phyloP scores from a whole-genome alignment of 352 stramenopile genomes.

The Pythium diclinum region DNA sequence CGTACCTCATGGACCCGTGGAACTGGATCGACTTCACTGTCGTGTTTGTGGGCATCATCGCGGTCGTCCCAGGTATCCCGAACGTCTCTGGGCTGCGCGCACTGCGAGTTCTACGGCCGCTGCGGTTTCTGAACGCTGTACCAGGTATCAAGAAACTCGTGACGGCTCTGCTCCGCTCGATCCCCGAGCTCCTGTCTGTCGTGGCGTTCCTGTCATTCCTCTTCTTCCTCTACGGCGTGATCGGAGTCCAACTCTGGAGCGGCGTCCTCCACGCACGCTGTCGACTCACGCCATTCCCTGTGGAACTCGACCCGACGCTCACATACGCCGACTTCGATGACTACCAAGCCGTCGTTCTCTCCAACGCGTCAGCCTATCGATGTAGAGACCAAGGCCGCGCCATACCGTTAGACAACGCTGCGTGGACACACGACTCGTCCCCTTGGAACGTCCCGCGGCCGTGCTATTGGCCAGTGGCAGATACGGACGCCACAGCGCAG shows the following conservation, averaged over 20 bases:
- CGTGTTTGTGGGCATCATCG: constrained; percentile 62
- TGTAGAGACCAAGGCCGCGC: constrained; percentile 35
- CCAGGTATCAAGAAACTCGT: constrained; percentile 60
- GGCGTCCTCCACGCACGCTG: constrained; percentile 64
- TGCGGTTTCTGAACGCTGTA: constrained; percentile 50
- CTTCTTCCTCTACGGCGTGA: constrained; percentile 66
- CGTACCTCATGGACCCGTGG: constrained; percentile 83
- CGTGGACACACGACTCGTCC: constrained; percentile 47
- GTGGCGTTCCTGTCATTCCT: constrained; percentile 48
- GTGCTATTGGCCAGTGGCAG: constrained; percentile 90
- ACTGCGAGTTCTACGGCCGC: constrained; percentile 36
- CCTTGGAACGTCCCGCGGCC: constrained; percentile 54
- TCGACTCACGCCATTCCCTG: constrained; percentile 59
- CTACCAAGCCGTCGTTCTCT: constrained; percentile 34
- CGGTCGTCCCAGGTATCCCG: constrained; percentile 40
- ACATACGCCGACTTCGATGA: constrained; percentile 29
- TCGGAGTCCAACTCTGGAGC: constrained; percentile 80
- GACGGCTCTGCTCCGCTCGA: constrained; percentile 45
- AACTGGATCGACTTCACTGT: constrained; percentile 90
- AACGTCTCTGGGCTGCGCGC: constrained; percentile 39
- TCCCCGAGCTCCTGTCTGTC: constrained; percentile 50
- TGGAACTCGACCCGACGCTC: constrained; percentile 42
- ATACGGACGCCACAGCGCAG: constrained; percentile 44
- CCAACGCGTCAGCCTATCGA: constrained; percentile 34
- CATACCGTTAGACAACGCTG: constrained; percentile 30